Conservation (phyloP, 768 basidiomycete genomes). For the Leccinum subtestaceum region DNA sequence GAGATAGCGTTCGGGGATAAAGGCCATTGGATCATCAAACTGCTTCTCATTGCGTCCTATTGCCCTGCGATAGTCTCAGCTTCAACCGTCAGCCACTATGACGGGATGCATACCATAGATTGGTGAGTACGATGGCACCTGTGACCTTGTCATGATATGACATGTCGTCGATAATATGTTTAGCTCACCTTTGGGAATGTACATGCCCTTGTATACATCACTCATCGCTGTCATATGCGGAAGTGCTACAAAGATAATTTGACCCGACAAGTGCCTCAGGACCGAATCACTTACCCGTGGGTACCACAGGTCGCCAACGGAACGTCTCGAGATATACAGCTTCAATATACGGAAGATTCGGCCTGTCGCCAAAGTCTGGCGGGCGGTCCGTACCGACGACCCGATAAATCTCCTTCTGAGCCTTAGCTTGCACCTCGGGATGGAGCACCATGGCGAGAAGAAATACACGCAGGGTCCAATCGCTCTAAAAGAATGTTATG, state of each 20-base stretch:
- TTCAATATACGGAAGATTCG: constrained; percentile 31
- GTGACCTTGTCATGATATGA: background rate
- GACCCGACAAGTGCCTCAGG: background rate
- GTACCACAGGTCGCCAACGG: constrained; percentile 31
- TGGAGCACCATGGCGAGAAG: constrained; percentile 34
- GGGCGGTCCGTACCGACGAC: constrained; percentile 31
- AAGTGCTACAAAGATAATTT: constrained; percentile 11
- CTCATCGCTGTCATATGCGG: constrained; percentile 23
- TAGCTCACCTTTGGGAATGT: constrained; percentile 28
- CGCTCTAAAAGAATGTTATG: constrained; percentile 10
- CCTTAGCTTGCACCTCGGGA: constrained; percentile 32
- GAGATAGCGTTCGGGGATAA: constrained; percentile 58
- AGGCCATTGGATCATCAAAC: constrained; percentile 51
- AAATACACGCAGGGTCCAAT: constrained; percentile 22
- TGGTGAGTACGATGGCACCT: constrained; percentile 25
- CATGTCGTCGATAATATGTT: background rate
- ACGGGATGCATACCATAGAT: constrained; percentile 21
- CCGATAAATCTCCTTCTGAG: constrained; percentile 30
- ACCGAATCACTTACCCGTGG: constrained; percentile 22
- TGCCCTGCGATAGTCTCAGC: constrained; percentile 31
- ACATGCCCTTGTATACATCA: constrained; percentile 31
- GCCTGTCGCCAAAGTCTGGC: constrained; percentile 28
- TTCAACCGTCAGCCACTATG: background rate
- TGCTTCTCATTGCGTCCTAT: constrained; percentile 48
- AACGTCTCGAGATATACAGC: constrained; percentile 32